Conservation (phyloP, 1,284 basidiomycete genomes). For the Fistulina hepatica region DNA sequence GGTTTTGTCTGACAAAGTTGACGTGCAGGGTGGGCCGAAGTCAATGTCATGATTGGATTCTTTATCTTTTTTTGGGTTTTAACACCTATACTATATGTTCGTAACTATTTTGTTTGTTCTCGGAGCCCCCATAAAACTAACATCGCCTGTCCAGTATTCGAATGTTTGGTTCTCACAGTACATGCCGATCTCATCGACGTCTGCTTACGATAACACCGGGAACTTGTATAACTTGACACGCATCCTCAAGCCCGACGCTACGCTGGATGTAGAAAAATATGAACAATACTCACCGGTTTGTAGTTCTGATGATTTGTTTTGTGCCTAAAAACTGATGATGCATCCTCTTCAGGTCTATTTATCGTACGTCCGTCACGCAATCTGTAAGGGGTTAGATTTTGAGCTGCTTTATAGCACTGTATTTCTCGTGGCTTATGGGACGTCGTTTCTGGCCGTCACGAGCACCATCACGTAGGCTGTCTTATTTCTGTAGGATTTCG, state of each 20-base stretch:
- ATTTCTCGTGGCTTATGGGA: conserved; percentile 58
- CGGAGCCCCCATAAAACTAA: conserved; percentile 16
- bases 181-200: conserved; percentile 48
- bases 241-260: conserved; percentile 49
- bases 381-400: neutral
- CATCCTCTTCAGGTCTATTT: conserved; percentile 1
- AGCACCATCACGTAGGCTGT: conserved; percentile 16
- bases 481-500: conserved; percentile 41
- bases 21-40: conserved; percentile 36
- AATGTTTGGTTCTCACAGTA: conserved; percentile 56
- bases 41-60: conserved; percentile 48
- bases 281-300: conserved; percentile 75
- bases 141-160: conserved; percentile 31
- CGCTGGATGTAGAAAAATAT: conserved; percentile 59
- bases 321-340: conserved; percentile 1
- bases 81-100: conserved; percentile 47
- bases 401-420: conserved; percentile 29
- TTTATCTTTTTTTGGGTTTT: conserved; percentile 57
- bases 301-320: conserved; percentile 40
- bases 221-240: conserved; percentile 52
- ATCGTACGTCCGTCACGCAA: neutral
- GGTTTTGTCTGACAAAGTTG: conserved; percentile 16
- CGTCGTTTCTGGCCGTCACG: conserved; percentile 32
- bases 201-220: conserved; percentile 56
- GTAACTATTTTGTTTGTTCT: conserved; percentile 35